Base-by-base conservation (phyloP, 2,329 filamentous ascomycete genomes). In the Penicillium sp. region DNA sequence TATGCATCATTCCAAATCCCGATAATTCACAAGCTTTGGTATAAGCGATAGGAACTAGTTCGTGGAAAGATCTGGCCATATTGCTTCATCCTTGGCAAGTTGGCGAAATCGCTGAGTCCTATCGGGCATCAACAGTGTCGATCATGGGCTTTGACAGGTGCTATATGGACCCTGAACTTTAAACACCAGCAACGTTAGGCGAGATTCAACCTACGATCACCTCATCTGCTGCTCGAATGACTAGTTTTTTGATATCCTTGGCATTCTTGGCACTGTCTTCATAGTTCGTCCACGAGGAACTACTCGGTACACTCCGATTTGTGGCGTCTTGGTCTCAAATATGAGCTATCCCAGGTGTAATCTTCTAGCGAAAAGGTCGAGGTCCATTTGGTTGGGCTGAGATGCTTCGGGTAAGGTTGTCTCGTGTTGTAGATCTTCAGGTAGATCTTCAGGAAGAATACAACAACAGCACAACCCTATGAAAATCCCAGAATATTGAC, bases 51-150 rank as follows among this genome's bases (percentile, higher is more conserved):
- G 28, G 8, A 37, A 28, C 31, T 27, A 18, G 16, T 43, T 37
- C 41, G 24, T 13, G 26, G 40, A n/a, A 4, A 37, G 28, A 31
- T 47, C 46, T 44, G 43, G 40, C 18, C 42, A 28, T 44, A 56
- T 59, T 55, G 52, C 55, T 47, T 50, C 51, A 59, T 59, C 34
- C 55, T 59, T 59, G 55, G 56, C 56, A 55, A 55, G 50, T 44
- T 59, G 51, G 50, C 46, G 55, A 58, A 51, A 59, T 58, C 46
- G 16, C 13, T 28, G 28, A 16, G 34, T 45, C 28, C 20, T 14
- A 50, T 47, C 39, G 23, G 44, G 55, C 40, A 51, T 50, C 40
- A n/a, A 6, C 24, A 35, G 27, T 8, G 55, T 28, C 42, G 47
- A 58, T 58, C 49, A 27, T 40, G 47, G 49, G 32, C 24, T 42